A percentile compares a stretch with the other conserved stretches of the same genome.
Conservation (phyloP, 495 filamentous ascomycete species). For the Xylaria curta region DNA sequence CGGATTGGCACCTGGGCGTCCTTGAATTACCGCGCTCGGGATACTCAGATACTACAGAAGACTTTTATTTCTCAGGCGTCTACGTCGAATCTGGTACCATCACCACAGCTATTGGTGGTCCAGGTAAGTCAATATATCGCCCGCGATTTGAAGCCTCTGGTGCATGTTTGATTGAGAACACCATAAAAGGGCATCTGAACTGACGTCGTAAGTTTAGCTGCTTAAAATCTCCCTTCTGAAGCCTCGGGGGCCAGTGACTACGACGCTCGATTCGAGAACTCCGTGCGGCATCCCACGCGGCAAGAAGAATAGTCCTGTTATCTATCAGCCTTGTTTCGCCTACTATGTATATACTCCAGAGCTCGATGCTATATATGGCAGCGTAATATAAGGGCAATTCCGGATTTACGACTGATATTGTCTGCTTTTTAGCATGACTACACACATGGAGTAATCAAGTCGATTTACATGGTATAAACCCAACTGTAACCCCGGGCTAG, state of each 20-base stretch:
- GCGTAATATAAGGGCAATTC: background rate
- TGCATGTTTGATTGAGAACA: background rate
- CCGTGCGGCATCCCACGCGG: background rate
- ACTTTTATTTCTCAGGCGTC: constrained; percentile 76
- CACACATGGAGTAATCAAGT: background rate
- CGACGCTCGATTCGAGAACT: background rate
- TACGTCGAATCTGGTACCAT: constrained; percentile 70
- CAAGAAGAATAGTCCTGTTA: background rate
- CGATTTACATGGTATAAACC: background rate
- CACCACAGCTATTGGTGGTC: constrained; percentile 63
- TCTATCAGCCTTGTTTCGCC: background rate
- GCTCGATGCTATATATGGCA: background rate
- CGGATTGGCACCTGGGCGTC: constrained; percentile 77
- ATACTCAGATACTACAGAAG: constrained; percentile 59
- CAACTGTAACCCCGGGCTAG: background rate
- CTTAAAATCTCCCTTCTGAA: background rate
- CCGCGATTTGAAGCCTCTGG: background rate
- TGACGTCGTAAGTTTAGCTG: constrained; percentile 1
- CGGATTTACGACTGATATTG: background rate
- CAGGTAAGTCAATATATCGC: constrained; percentile 30
- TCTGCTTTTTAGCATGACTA: background rate
- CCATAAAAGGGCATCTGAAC: background rate
- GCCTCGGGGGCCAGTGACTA: background rate
- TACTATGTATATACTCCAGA: background rate
- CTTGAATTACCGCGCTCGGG: constrained; percentile 67